Percentiles rank a stretch among this genome's conserved stretches.
Conservation (phyloP, 345 rosid species). For the Salix suchowensis region DNA sequence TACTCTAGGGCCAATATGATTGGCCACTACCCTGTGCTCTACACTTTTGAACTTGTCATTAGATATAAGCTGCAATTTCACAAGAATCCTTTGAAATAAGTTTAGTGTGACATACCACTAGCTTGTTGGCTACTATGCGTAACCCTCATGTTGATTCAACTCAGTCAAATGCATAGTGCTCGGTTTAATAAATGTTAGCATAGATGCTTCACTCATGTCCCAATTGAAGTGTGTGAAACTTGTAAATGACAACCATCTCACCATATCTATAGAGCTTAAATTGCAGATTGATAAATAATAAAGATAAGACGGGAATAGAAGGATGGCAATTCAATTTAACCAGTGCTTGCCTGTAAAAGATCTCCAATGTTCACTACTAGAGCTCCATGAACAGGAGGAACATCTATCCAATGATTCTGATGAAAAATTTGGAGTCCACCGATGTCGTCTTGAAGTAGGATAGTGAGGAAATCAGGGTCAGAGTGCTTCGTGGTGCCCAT, state of each 20-base stretch:
- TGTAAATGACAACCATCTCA: no score
- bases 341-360: slow-evolving; percentile 12
- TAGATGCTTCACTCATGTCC: neutral
- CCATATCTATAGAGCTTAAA: no score
- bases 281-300: neutral
- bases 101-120: neutral
- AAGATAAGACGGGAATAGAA: neutral
- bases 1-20: slow-evolving; percentile 1
- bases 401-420: slow-evolving; percentile 10
- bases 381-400: slow-evolving; percentile 11
- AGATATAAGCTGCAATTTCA: slow-evolving; percentile 13
- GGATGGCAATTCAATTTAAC: neutral
- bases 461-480: slow-evolving; percentile 11
- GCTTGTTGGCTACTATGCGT: no score
- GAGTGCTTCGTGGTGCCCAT: slow-evolving; percentile 9
- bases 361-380: slow-evolving; percentile 14
- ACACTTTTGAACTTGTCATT: slow-evolving; percentile 16
- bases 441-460: slow-evolving; percentile 12
- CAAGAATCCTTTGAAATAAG: neutral
- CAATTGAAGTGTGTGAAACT: no score
- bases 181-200: neutral
- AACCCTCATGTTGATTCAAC: neutral
- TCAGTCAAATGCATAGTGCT: neutral
- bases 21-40: slow-evolving; percentile 16
- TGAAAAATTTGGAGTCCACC: slow-evolving; percentile 22